Conservation (phyloP, 2,329 filamentous ascomycete species). For the Ophiocordyceps camponoti-floridani region DNA sequence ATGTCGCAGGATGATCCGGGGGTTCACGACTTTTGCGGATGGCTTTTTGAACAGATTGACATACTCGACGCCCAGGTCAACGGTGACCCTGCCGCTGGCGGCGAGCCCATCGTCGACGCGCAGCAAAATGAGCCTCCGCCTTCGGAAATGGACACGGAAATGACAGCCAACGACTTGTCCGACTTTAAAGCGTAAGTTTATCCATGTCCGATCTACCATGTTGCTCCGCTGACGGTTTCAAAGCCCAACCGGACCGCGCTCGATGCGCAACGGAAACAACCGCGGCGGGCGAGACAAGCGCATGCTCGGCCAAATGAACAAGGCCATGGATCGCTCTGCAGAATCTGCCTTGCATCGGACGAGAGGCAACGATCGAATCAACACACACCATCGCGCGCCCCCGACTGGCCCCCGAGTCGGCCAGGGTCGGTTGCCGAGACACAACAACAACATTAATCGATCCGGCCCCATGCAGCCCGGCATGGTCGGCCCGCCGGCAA, state of each 20-base stretch:
- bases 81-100: constrained; percentile 19
- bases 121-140: constrained; percentile 15
- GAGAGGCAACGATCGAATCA: constrained; percentile 62
- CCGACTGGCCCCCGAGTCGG: constrained; percentile 53
- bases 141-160: constrained; percentile 49
- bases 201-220: too few relatives aligned
- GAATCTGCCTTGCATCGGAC: constrained; percentile 71
- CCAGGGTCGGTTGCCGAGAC: constrained; percentile 28
- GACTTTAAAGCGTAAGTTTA: constrained; percentile 41
- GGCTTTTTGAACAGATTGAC: constrained; percentile 84
- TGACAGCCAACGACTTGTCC: constrained; percentile 38
- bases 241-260: constrained; percentile 86
- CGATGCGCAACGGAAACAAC: constrained; percentile 62
- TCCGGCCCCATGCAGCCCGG: constrained; percentile 31
- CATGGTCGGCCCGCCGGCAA: constrained; percentile 18
- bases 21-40: constrained; percentile 68
- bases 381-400: constrained; percentile 52
- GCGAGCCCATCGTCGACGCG: constrained; percentile 11
- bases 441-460: constrained; percentile 29
- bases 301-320: constrained; percentile 71
- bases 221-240: neutral
- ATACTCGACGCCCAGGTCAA: constrained; percentile 45
- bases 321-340: constrained; percentile 58
- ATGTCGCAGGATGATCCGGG: constrained; percentile 68
- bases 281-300: constrained; percentile 54